A percentile compares a stretch with the other conserved stretches of the same genome.
Conservation (phyloP, 352 stramenopile species). For the Phytopythium montanum region DNA sequence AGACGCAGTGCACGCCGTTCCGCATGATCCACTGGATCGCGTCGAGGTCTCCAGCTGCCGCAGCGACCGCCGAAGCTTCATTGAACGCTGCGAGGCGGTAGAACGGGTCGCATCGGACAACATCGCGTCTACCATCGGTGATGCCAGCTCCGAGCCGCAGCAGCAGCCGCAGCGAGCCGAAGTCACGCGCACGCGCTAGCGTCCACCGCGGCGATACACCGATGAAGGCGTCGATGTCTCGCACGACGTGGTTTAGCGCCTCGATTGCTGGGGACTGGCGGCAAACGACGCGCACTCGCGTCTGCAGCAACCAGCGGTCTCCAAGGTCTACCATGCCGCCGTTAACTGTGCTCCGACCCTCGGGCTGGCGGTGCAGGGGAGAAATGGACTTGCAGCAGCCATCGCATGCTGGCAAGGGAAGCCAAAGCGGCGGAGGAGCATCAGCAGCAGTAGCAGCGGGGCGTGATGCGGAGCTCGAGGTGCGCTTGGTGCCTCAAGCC, state of each 20-base stretch:
- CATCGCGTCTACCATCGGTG: neutral
- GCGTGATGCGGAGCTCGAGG: neutral
- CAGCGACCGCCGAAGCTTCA: conserved; percentile 14
- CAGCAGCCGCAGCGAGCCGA: conserved; percentile 24
- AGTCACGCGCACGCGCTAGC: conserved; percentile 19
- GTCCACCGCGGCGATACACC: conserved; percentile 33
- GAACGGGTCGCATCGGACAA: conserved; percentile 10
- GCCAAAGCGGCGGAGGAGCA: too few species aligned
- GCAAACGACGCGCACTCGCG: conserved; percentile 18
- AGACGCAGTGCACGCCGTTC: conserved; percentile 2
- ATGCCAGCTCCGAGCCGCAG: conserved; percentile 9
- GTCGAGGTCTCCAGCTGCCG: conserved; percentile 12
- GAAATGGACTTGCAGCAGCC: too few species aligned
- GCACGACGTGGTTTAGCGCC: conserved; percentile 34
- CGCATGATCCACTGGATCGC: conserved; percentile 22
- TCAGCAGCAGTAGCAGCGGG: too few species aligned
- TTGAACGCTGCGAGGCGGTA: conserved; percentile 25
- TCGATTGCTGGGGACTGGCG: conserved; percentile 12
- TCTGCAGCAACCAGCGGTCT: conserved; percentile 5
- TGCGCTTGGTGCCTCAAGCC: conserved; percentile 2
- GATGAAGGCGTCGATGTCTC: conserved; percentile 28
- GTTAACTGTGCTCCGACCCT: too few species aligned
- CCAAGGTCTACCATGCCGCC: neutral
- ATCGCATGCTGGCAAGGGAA: too few species aligned
- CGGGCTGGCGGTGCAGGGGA: neutral